Base-by-base conservation (phyloP, 78 protist genomes). In the Goniomonas avonlea region DNA sequence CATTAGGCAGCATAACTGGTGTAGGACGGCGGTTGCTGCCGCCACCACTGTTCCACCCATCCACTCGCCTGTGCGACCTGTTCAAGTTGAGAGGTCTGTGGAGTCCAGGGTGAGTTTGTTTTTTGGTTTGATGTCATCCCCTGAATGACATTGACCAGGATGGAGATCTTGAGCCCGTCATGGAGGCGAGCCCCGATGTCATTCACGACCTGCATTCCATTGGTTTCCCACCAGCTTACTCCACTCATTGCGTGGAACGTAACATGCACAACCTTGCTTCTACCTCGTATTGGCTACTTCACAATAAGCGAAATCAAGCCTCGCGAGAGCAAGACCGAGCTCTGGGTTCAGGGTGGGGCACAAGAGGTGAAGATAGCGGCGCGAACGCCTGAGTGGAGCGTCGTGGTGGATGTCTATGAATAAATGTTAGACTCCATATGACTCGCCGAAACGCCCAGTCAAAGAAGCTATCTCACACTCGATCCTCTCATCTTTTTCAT, bases 1-100 rank as follows among this genome's bases (percentile, higher is more conserved):
- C 15, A 45, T 56, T 34, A 25, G 38, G 58, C 80, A 75, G 80
- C 80, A 75, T 40, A 25, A 13, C 17, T 75, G 80, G 80, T 75
- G 37, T 27, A 23, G 55, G 43, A 43, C 55, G 5, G 38, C 23
- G 45, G 48, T 45, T 27, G 0, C 32, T 1, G 21, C 40, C 25
- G 40, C 15, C 66, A 35, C n/a, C 40, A 21, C 32, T 23, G 32
- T 35, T n/a, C 32, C 58, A n/a, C 32, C 32, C 58, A 23, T 20
- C 66, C 23, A 59, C 32, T 29, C 31, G 66, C 66, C 13, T 15
- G 66, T 59, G 41, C 31, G 31, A 21, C 40, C 11, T 29, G 31
- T 59, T 35, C 40, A 59, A 29, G 11, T 29, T 35, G 66, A 59
- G 66, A 23, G 8, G 21, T 59, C 66, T 13, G 3, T 31, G 34